Evolutionary conservation across 352 stramenopile species (phyloP).

Genomic region (Pythium phragmiticola): DNA sequence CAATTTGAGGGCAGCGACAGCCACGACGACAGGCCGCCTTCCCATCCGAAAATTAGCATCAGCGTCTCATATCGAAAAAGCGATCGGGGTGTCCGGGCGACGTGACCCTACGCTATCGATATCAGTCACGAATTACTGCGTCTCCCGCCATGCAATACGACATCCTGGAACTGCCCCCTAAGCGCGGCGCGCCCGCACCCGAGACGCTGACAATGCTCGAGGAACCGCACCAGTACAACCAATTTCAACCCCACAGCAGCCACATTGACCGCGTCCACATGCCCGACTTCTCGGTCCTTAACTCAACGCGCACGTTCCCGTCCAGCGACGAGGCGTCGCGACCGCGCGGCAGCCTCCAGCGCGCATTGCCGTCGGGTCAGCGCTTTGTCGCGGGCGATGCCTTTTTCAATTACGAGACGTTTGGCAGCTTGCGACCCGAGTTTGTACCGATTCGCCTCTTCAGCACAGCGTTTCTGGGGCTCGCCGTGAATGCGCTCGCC

Average conservation of each 20-base stretch:
- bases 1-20: too few relatives aligned
- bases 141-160: too few relatives aligned
- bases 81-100: too few relatives aligned
- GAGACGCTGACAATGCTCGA: neutral
- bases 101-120: too few relatives aligned
- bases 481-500: slow-evolving; percentile 36
- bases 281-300: neutral
- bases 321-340: neutral
- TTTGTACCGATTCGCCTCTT: slow-evolving; percentile 34
- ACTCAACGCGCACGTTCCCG: neutral
- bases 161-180: too few relatives aligned
- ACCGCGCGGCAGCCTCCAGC: neutral
- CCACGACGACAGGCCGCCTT: too few relatives aligned
- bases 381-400: slow-evolving; percentile 42
- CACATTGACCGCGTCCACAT: neutral
- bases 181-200: too few relatives aligned
- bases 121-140: too few relatives aligned
- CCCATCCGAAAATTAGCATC: too few relatives aligned
- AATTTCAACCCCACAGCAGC: neutral
- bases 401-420: slow-evolving; percentile 67
- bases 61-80: too few relatives aligned
- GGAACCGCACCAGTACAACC: neutral
- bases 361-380: slow-evolving; percentile 1
- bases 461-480: slow-evolving; percentile 35
- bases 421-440: slow-evolving; percentile 57